Conservation (phyloP, 75 land plant genomes). For the Gnetum montanum region DNA sequence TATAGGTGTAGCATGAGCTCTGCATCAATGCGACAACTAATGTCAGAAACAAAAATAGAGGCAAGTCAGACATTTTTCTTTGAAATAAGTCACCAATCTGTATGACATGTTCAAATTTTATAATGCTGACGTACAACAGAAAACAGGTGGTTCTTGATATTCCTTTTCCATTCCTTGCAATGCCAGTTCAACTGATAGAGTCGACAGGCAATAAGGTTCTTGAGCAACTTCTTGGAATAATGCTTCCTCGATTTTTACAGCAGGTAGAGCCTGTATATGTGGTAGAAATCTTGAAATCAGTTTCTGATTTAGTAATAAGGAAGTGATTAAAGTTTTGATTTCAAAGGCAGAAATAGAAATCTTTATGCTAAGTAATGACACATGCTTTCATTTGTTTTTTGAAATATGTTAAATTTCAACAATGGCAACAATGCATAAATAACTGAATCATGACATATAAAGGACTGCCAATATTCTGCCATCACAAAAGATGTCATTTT, state of each 20-base stretch:
- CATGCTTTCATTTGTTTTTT: too few relatives aligned
- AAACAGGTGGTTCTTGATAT: constrained; percentile 83
- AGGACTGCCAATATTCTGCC: too few relatives aligned
- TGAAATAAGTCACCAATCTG: neutral
- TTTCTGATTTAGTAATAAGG: too few relatives aligned
- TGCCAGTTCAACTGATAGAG: constrained; percentile 67
- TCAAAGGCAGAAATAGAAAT: too few relatives aligned
- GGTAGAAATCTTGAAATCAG: too few relatives aligned
- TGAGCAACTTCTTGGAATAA: constrained; percentile 53
- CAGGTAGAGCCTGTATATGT: too few relatives aligned
- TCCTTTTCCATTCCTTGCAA: constrained; percentile 66
- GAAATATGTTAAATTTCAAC: too few relatives aligned
- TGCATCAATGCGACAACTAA: constrained; percentile 37
- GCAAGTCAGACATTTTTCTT: constrained; percentile 14
- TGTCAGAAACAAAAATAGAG: constrained; percentile 86
- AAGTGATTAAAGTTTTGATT: too few relatives aligned
- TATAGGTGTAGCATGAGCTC: constrained; percentile 28
- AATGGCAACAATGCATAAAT: too few relatives aligned
- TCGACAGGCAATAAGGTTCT: constrained; percentile 82
- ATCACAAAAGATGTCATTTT: too few relatives aligned
- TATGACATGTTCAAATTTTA: neutral
- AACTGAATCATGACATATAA: too few relatives aligned
- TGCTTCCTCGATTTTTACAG: constrained; percentile 80
- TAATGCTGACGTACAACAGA: neutral
- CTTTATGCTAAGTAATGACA: too few relatives aligned